Conservation (phyloP, 1,284 basidiomycete genomes). For the Waitea zeae region DNA sequence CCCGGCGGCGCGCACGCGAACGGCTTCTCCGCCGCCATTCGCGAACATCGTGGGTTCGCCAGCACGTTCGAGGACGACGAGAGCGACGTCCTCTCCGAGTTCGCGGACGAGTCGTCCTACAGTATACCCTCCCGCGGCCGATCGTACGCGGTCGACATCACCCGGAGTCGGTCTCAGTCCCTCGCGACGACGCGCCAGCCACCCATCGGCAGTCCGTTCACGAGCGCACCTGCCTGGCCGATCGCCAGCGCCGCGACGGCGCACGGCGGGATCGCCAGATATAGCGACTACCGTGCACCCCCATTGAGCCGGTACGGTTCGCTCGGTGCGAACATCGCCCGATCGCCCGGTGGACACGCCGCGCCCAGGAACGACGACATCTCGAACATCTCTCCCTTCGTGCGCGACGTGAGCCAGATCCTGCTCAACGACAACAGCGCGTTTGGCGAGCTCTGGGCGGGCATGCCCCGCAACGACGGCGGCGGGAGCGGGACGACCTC, state of each 20-base stretch:
- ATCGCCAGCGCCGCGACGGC: too few relatives aligned
- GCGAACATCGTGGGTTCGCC: conserved; percentile 37
- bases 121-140: conserved; percentile 32
- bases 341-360: background rate
- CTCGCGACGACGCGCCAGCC: conserved; percentile 43
- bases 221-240: conserved; percentile 30
- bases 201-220: conserved; percentile 24
- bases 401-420: conserved; percentile 62
- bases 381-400: conserved; percentile 68
- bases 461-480: conserved; percentile 41
- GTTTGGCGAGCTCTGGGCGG: conserved; percentile 53
- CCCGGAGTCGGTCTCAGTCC: conserved; percentile 59
- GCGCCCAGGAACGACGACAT: conserved; percentile 27
- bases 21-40: conserved; percentile 44
- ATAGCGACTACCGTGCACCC: background rate
- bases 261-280: too few relatives aligned
- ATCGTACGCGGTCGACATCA: conserved; percentile 35
- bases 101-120: too few relatives aligned
- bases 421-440: conserved; percentile 50
- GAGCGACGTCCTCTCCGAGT: conserved; percentile 35
- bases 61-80: conserved; percentile 64
- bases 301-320: background rate
- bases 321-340: background rate
- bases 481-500: conserved; percentile 68
- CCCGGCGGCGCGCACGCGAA: conserved; percentile 26